Conservation (phyloP, 1,284 basidiomycete species). For the Flammula alnicola region DNA sequence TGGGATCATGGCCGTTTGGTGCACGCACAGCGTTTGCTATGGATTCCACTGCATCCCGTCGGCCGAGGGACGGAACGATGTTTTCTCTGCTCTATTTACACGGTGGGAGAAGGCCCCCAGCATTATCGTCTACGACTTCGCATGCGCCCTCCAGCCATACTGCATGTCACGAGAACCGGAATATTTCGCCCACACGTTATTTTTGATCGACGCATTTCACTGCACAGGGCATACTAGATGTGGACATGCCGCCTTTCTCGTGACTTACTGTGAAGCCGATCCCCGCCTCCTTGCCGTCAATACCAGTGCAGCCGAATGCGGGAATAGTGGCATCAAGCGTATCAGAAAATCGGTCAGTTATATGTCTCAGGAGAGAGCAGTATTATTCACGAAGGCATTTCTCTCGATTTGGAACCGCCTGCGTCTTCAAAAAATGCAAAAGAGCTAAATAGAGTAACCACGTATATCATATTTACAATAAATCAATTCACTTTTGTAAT, state of each 20-base stretch:
- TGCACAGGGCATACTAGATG: constrained; percentile 35
- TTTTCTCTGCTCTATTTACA: constrained; percentile 41
- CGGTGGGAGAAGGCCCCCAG: constrained; percentile 36
- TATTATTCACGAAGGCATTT: constrained; percentile 33
- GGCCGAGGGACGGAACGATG: constrained; percentile 42
- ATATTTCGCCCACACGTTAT: constrained; percentile 35
- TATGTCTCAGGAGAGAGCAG: constrained; percentile 30
- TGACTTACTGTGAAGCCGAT: constrained; percentile 30
- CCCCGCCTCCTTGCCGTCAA: constrained; percentile 30
- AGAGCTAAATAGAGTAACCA: too few relatives aligned
- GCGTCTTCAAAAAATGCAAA: too few relatives aligned
- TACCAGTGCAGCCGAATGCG: constrained; percentile 39
- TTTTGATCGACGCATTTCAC: constrained; percentile 37
- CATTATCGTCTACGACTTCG: constrained; percentile 38
- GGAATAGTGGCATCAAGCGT: constrained; percentile 32
- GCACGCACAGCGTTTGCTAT: constrained; percentile 42
- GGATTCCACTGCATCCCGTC: constrained; percentile 43
- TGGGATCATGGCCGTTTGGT: constrained; percentile 40
- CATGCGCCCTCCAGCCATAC: constrained; percentile 38
- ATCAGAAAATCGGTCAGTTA: constrained; percentile 36
- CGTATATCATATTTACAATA: too few relatives aligned
- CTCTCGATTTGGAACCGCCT: constrained; percentile 35
- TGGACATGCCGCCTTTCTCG: constrained; percentile 29
- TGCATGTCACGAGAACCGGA: constrained; percentile 33
- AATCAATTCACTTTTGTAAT: too few relatives aligned